Percentiles rank a stretch among this genome's conserved stretches.
Evolutionary conservation across 2,329 filamentous ascomycete species (phyloP).

Genomic region (Sporothrix pseudoabietina): DNA sequence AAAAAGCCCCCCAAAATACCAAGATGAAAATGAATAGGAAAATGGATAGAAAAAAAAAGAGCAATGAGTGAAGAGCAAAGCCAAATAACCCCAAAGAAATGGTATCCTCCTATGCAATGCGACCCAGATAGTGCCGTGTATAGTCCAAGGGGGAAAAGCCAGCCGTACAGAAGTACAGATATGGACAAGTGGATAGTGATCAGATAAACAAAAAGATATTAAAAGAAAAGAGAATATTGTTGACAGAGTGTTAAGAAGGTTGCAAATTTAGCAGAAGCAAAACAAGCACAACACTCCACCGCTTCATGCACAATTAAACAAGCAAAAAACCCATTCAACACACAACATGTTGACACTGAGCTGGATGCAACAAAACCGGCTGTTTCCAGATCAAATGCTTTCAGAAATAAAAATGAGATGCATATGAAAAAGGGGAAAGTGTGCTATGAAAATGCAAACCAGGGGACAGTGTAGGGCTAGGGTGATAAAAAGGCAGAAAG

Average conservation of each 20-base stretch:
- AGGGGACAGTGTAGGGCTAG: not conserved
- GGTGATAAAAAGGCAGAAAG: not conserved
- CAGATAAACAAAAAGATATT: slow-evolving; percentile 7
- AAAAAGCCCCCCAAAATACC: not conserved
- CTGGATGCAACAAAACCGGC: not conserved
- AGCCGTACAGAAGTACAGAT: not conserved
- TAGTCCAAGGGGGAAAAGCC: not conserved
- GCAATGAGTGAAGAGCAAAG: not conserved
- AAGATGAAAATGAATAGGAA: not conserved
- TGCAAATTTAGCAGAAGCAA: not conserved
- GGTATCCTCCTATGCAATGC: slow-evolving; percentile 19
- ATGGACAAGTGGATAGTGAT: not conserved
- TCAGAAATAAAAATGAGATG: not conserved
- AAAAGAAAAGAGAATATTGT: not conserved
- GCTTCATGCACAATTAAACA: slow-evolving; percentile 22
- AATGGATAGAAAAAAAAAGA: not conserved
- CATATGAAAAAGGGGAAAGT: not conserved
- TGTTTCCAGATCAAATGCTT: not conserved
- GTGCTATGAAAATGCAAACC: not conserved
- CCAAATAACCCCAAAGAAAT: not conserved
- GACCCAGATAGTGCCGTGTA: not conserved
- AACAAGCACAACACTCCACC: not conserved
- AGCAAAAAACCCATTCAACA: slow-evolving; percentile 26
- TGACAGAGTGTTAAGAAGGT: not conserved
- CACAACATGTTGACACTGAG: slow-evolving; percentile 10